Base-by-base conservation (phyloP, 257 asterid genomes). In the Capsicum chinense region DNA sequence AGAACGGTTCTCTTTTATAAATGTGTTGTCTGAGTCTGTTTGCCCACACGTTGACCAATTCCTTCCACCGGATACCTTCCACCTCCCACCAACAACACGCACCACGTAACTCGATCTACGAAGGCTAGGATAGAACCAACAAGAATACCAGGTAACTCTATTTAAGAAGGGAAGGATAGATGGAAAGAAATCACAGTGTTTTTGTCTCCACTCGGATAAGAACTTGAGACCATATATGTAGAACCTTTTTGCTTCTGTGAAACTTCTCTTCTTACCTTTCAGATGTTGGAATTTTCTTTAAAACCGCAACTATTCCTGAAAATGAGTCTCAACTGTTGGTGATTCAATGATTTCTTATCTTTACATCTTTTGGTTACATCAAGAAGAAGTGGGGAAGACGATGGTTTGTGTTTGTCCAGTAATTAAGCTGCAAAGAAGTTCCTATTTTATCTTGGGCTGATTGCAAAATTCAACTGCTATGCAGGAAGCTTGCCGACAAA, bases 401-500 rank as follows among this genome's bases (percentile, higher is more conserved):
- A 5, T 6, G 16, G 35, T 73, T 21, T 21, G 60, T 50, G 19
- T 74, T 50, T 74, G 9, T 67, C 50, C 37, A 74, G 80, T 50
- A 47, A 74, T 74, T 48, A 10, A 11, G 19, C 19, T 71, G 44
- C 60, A 48, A 39, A 48, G 58, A 52, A 73, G 59, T 74, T 74
- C 19, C 60, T 48, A 76, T 52, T 21, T 52, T 76, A 76, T 76
- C 81, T 50, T 26, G 44, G 63, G 48, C 47, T 76, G 13, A 76
- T 76, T 2, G 47, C 63, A 52, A 76, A 76, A 52, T 52, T 14
- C 47, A 52, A 76, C 63, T 21, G 48, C 10, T 39, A 15, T 89
- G 83, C 56, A 93, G 97, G 92, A 88, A 84, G 84, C 82, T 93
- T 70, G 92, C 95, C 26, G 97, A 93, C 87, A 93, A 90, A 87